Base-by-base conservation (phyloP, 1,139 yeast genomes). In the Insectozyma bohioensis region DNA sequence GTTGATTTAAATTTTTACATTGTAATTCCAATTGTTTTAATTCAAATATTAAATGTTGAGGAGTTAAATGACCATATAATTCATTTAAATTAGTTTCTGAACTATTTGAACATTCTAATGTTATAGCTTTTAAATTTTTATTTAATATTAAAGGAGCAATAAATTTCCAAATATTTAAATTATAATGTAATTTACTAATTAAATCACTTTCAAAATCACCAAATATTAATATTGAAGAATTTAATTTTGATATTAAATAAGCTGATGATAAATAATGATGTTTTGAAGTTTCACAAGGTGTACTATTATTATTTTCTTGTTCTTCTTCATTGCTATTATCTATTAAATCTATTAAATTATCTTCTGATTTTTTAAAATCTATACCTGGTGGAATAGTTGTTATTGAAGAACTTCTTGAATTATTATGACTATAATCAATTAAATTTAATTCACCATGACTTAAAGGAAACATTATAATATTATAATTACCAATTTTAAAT, bases 121-220 rank as follows among this genome's bases (percentile, higher is more conserved):
- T 58, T 1, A 87, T 70, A 0, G 79, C 79, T 18, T 58, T 63
- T 26, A 87, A 56, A 14, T 39, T 29, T 12, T 50, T 42, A 4
- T 54, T 31, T 0, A 62, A 48, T 1, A 82, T 59, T 24, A 66
- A 49, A 0, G 72, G 69, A 0, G 85, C 75, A 1, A 85, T 61
- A 10, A 54, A 47, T 4, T 52, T 37, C 95, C 95, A 87, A 2
- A 85, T 71, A 0, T 40, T 40, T 3, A 42, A 40, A 47, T 84
- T 81, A 9, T 62, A 60, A 13, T 64, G 50, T 5, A 60, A 46
- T 2, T 55, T 50, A 7, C 83, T 72, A 0, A 67, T 54, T 4
- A 50, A 24, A 52, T 85, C 95, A 27, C 85, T 73, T 52, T 86
- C 95, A 33, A 85, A 78, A 52, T 86, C 95, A 1, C 96, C 96